Evolutionary conservation across 495 filamentous ascomycete genomes (phyloP), one percentile per base, ranked within the genome.

Genomic region (Hypoxylon lienhwacheense): DNA sequence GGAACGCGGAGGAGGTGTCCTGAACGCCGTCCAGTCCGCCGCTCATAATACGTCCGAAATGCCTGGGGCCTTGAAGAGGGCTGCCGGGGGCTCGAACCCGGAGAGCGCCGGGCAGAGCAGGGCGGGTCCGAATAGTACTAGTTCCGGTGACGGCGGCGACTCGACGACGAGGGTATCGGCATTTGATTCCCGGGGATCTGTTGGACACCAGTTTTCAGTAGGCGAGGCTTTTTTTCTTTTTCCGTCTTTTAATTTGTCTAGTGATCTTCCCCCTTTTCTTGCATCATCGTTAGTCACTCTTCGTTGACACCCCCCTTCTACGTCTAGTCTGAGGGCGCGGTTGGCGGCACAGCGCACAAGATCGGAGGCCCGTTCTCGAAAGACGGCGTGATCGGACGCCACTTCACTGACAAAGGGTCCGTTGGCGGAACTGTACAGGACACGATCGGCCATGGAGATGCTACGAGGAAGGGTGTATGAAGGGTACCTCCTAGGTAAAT

Each of bases 331-430:
- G 71, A 81, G 10, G 79, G 82, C 17, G 66, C 69, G 0, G 69
- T 84, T 25, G 77, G 81, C 11, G 71, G 76, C 22, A 70, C 70
- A 4, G 77, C 73, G 4, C 68, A 84, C 42, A 73, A 65, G 26
- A 49, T 84, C 5, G 79, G 81, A n/a, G 82, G 81, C 0, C 78
- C 79, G 0, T 67, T 83, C 34, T 73, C 56, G 26, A 74, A 73
- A 44, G 70, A 74, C 7, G 76, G 78, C 6, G 33, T 60, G 15
- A 69, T 81, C 37, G 79, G 78, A 19, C 71, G 66, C 24, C 77
- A 78, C 57, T 82, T 80, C 48, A 77, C 76, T 7, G 63, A 68
- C 4, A 63, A 73, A 33, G 74, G 73, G 11, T 72, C 65, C 24
- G 72, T 80, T 28, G 76, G 76, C 14, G 76, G 76, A 1, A 66